A percentile compares a stretch with the other conserved stretches of the same genome.
phyloP scores from a whole-genome alignment of 768 basidiomycete genomes.

The Epithele typhae region DNA sequence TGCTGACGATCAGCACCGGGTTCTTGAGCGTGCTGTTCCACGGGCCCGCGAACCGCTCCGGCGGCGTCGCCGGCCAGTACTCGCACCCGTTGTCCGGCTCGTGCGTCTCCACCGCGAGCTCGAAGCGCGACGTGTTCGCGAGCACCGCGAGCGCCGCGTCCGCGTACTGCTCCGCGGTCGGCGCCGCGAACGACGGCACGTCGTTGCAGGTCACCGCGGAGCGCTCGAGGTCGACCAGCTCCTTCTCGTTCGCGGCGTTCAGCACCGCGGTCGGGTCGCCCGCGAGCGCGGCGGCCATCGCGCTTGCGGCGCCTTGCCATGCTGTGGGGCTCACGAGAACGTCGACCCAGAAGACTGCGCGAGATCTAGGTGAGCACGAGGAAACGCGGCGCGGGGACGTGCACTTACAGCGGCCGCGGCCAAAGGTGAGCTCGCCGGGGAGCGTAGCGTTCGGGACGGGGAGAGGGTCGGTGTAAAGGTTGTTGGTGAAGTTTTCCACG shows the following conservation, averaged over 20 bases:
- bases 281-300: conserved; percentile 19
- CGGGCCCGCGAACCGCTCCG: conserved; percentile 26
- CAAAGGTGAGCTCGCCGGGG: conserved; percentile 26
- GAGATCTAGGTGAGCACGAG: too few species aligned
- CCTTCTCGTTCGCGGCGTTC: conserved; percentile 12
- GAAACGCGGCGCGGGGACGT: not conserved
- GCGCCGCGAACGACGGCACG: conserved; percentile 17
- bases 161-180: conserved; percentile 16
- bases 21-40: conserved; percentile 26
- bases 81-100: conserved; percentile 27
- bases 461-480: conserved; percentile 23
- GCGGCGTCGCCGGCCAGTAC: conserved; percentile 22
- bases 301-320: conserved; percentile 19
- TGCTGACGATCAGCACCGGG: conserved; percentile 25
- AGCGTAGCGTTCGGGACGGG: conserved; percentile 19
- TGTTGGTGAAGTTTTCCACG: conserved; percentile 21
- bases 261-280: conserved; percentile 24
- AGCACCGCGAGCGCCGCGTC: conserved; percentile 22
- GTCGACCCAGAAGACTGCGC: conserved; percentile 10
- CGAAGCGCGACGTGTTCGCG: conserved; percentile 17
- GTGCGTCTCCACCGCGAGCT: conserved; percentile 9
- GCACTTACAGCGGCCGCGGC: conserved; percentile 21
- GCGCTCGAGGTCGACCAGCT: conserved; percentile 18
- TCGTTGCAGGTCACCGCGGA: conserved; percentile 30
- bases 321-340: conserved; percentile 17